A percentile compares a stretch with the other conserved stretches of the same genome.
phyloP scores from a whole-genome alignment of 495 filamentous ascomycete species.

The Penicillium tannophilum region DNA sequence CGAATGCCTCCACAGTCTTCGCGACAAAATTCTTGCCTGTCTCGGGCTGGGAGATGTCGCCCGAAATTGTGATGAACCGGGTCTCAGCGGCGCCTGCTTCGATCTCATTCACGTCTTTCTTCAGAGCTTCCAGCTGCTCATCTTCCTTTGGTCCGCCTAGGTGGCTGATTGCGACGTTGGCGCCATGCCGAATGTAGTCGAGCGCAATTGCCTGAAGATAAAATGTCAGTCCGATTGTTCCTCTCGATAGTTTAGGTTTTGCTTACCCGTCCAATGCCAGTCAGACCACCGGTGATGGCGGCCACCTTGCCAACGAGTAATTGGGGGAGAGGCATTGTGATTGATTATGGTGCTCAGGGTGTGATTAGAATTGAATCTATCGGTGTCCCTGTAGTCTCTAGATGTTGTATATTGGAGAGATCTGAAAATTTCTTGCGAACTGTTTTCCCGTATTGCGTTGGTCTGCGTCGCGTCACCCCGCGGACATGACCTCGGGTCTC shows the following conservation, averaged over 20 bases:
- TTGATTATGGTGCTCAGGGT: neutral
- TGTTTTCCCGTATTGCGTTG: neutral
- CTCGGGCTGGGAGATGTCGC: conserved; percentile 66
- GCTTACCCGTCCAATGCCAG: conserved; percentile 67
- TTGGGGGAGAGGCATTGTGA: conserved; percentile 42
- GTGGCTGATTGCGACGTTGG: conserved; percentile 70
- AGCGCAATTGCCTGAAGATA: conserved; percentile 62
- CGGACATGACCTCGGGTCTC: conserved; percentile 35
- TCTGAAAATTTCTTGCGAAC: neutral
- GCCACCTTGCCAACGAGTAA: conserved; percentile 69
- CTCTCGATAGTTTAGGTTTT: neutral
- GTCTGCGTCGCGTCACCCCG: conserved; percentile 4
- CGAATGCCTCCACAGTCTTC: conserved; percentile 58
- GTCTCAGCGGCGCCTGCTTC: conserved; percentile 43
- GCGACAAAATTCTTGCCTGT: conserved; percentile 61
- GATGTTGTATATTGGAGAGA: neutral
- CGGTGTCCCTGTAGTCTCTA: neutral
- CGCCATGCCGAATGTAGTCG: conserved; percentile 69
- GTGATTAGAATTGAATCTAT: neutral
- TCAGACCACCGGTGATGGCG: conserved; percentile 75
- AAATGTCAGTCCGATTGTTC: neutral
- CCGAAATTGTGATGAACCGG: conserved; percentile 58
- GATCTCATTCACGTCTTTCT: conserved; percentile 50
- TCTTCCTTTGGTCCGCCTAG: conserved; percentile 58
- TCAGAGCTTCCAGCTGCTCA: conserved; percentile 54